A percentile compares a stretch with the other conserved stretches of the same genome.
Conservation (phyloP, 371 early-diverging fungal species). For the Lichtheimia ornata region DNA sequence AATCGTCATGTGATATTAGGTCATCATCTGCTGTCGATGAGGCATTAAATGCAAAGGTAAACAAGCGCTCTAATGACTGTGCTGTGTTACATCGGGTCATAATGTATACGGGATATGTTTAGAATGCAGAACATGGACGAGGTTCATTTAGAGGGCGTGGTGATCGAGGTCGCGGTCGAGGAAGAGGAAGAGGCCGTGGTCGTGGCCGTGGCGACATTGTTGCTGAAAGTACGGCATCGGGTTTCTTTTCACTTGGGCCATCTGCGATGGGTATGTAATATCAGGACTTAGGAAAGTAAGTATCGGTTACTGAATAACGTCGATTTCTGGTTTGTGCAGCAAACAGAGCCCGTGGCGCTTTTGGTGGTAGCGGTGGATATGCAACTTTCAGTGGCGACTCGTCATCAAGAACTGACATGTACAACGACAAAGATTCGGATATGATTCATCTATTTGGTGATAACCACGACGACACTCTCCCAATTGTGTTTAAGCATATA, state of each 20-base stretch:
- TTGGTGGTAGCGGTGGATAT: constrained; percentile 30
- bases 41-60: constrained; percentile 19
- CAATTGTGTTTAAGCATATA: constrained; percentile 38
- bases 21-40: constrained; percentile 43
- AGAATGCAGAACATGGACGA: constrained; percentile 33
- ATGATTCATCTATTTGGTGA: constrained; percentile 33
- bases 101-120: constrained; percentile 24
- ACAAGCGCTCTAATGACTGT: neutral
- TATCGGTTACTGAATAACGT: neutral
- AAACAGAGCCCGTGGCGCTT: constrained; percentile 14
- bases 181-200: constrained; percentile 41
- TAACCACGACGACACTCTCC: constrained; percentile 23
- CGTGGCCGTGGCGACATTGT: constrained; percentile 32
- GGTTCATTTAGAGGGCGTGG: constrained; percentile 43
- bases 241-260: constrained; percentile 72
- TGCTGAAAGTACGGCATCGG: constrained; percentile 57
- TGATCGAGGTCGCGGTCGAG: constrained; percentile 35
- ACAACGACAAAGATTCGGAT: constrained; percentile 28
- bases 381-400: constrained; percentile 40
- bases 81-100: neutral
- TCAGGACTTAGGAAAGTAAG: neutral
- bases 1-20: constrained; percentile 20
- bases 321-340: neutral
- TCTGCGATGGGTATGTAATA: constrained; percentile 39
- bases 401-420: constrained; percentile 21